Base-by-base conservation (phyloP, 2,329 filamentous ascomycete genomes). In the Fusarium hainanense region DNA sequence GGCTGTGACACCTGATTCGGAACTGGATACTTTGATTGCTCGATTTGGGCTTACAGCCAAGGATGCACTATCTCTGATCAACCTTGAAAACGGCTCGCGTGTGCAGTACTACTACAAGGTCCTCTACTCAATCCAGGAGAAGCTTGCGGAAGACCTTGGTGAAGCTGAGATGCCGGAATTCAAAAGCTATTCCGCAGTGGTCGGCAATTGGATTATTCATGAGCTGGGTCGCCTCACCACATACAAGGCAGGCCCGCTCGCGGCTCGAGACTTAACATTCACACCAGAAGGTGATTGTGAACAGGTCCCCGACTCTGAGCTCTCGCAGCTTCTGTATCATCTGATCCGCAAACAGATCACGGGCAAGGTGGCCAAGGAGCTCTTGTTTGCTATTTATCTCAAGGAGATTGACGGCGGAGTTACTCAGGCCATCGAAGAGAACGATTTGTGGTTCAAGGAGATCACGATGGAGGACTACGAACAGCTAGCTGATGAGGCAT, bases 21-120 rank as follows among this genome's bases (percentile, higher is more conserved):
- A 93, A 59, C 77, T 95, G 4, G 82, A 88, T 34, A 83, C 87
- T 37, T 83, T 97, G 4, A 85, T 89, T 2, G 71, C 82, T 2
- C 79, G 85, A 4, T 94, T 93, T 73, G 88, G 88, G 0, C 82
- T 99, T 14, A 92, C 90, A 0, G 78, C 88, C 10, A 96, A 96
- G 77, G 96, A 99, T 75, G 94, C 95, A 2, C 87, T 92, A 69
- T 92, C 94, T 0, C 83, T 99, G 34, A 85, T 94, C 48, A 86
- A 88, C 10, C 83, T 97, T 1, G 92, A 98, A 68, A 88, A 91
- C 57, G 94, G 94, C 10, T 89, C 89, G 10, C 87, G 94, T 43
- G 82, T 96, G 6, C 90, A 97, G 71, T 98, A 94, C 78, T 97
- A 94, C 75, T 90, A 92, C 75, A 85, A 88, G 27, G 87, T 93